These are phyloP conservation scores for Populus nigra DNA, from an alignment of 345 rosid species.

Conservation along the genomic window DNA sequence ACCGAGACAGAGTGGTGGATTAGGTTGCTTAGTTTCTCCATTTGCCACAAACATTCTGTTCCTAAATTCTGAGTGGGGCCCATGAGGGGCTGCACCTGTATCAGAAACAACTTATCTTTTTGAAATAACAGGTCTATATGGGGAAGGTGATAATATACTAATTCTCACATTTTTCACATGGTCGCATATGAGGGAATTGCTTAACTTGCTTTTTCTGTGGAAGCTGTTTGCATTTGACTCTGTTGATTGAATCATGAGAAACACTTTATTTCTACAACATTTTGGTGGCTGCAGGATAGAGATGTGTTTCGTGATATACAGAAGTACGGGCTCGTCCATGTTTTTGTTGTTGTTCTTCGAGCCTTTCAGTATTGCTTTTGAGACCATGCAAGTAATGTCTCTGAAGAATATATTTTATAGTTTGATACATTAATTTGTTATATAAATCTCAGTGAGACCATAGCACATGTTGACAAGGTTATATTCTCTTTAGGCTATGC, in stretches of 20 bases:
- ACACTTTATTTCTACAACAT: background rate
- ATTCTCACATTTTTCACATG: background rate
- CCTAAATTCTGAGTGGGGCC: background rate
- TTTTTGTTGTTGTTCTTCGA: slow-evolving; percentile 56
- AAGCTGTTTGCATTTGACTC: background rate
- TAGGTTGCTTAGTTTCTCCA: background rate
- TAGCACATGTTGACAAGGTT: background rate
- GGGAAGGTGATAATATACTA: background rate
- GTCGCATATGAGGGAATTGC: background rate
- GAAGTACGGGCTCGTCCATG: slow-evolving; percentile 42
- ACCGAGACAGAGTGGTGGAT: background rate
- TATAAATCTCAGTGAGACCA: background rate
- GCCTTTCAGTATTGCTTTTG: slow-evolving; percentile 65
- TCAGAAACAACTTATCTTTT: background rate
- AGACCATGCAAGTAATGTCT: slow-evolving; percentile 60
- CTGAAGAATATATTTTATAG: background rate
- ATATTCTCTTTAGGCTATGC: slow-evolving; percentile 57
- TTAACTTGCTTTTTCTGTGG: background rate
- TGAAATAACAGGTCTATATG: background rate
- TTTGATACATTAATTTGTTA: background rate
- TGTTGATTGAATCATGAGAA: background rate
- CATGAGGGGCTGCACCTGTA: background rate
- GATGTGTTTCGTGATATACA: slow-evolving; percentile 42
- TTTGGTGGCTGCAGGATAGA: slow-evolving; percentile 48
- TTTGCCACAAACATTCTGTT: background rate